Evolutionary conservation across 1,284 basidiomycete genomes (phyloP).

Genomic region (Ceratobasidium sp.): DNA sequence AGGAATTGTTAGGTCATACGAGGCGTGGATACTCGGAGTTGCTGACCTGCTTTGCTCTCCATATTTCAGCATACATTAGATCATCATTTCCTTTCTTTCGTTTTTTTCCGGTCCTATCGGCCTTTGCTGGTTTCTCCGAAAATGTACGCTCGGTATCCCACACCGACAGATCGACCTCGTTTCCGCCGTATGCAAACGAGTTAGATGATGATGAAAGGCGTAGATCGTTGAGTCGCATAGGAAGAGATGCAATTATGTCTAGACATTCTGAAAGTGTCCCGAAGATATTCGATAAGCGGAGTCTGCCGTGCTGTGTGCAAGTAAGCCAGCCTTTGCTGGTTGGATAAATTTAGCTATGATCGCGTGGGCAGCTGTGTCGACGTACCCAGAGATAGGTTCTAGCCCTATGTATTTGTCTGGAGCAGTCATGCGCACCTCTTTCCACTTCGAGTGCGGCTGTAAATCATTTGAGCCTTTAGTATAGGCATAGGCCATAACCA

Average conservation of each 20-base stretch:
- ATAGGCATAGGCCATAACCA: slow-evolving; percentile 18
- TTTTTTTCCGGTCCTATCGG: slow-evolving; percentile 61
- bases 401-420: slow-evolving; percentile 73
- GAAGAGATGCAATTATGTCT: slow-evolving; percentile 61
- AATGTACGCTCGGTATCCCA: slow-evolving; percentile 85
- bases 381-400: slow-evolving; percentile 61
- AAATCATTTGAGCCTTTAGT: slow-evolving; percentile 15
- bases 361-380: slow-evolving; percentile 27
- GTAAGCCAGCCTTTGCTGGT: slow-evolving; percentile 61
- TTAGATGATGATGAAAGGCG: slow-evolving; percentile 66
- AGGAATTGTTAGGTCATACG: not conserved
- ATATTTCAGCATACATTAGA: slow-evolving; percentile 77
- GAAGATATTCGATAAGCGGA: slow-evolving; percentile 63
- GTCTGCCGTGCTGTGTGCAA: slow-evolving; percentile 78
- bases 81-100: slow-evolving; percentile 67
- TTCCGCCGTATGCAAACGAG: slow-evolving; percentile 84
- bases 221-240: slow-evolving; percentile 75
- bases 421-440: slow-evolving; percentile 1
- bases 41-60: slow-evolving; percentile 82
- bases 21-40: not conserved
- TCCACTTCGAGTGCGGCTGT: slow-evolving; percentile 19
- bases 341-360: not conserved
- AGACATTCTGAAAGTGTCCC: slow-evolving; percentile 47
- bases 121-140: slow-evolving; percentile 47
- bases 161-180: slow-evolving; percentile 87